A percentile compares a stretch with the other conserved stretches of the same genome.
Evolutionary conservation across 305 asterid genomes (phyloP).

Genomic region (Fraxinus dipetala): DNA sequence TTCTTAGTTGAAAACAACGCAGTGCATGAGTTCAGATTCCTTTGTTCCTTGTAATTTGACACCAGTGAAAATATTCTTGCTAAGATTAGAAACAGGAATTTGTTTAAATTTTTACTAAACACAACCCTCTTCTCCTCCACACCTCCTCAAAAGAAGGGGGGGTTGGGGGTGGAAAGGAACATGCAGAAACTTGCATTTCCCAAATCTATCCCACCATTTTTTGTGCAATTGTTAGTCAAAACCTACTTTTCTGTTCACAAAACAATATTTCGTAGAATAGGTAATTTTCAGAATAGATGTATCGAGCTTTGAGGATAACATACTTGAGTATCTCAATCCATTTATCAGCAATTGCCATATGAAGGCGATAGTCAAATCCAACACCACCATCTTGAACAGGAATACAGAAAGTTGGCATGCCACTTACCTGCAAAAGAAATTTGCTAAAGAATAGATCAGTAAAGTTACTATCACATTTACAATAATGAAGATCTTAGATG

Average conservation of each 20-base stretch:
- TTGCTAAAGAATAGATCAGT: constrained; percentile 18
- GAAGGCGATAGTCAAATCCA: constrained; percentile 97
- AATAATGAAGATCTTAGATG: constrained; percentile 7
- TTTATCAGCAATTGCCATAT: constrained; percentile 98
- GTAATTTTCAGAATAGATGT: constrained; percentile 14
- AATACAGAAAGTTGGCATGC: constrained; percentile 96
- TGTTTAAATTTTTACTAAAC: background rate
- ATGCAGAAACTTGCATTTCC: background rate
- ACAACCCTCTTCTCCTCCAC: background rate
- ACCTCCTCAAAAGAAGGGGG: background rate
- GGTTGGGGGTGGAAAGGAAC: background rate
- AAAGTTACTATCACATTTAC: constrained; percentile 13
- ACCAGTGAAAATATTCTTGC: background rate
- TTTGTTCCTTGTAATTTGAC: background rate
- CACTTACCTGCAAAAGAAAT: constrained; percentile 74
- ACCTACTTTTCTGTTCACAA: constrained; percentile 3
- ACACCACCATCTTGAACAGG: constrained; percentile 95
- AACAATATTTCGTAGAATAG: background rate
- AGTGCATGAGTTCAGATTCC: background rate
- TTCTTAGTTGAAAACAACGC: too few relatives aligned
- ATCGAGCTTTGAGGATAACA: constrained; percentile 31
- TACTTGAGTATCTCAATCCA: constrained; percentile 97
- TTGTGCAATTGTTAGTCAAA: background rate
- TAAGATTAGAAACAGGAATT: background rate
- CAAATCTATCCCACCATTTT: constrained; percentile 4